Conservation (phyloP, 805 yeast genomes). For the Hanseniaspora meyeri region DNA sequence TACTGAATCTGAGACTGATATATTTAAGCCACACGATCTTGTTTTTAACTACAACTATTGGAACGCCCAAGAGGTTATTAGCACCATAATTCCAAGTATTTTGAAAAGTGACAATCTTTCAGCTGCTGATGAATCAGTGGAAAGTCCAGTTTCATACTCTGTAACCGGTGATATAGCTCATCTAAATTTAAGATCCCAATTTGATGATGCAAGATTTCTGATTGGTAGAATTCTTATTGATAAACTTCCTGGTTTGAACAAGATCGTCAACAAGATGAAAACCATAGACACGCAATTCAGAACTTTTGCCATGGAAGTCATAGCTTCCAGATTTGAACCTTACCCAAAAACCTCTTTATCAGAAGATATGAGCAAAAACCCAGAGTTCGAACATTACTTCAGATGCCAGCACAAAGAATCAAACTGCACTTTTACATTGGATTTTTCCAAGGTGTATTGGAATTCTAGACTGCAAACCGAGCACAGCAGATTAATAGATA, state of each 20-base stretch:
- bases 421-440: slow-evolving; percentile 74
- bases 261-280: slow-evolving; percentile 87
- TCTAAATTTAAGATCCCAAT: slow-evolving; percentile 70
- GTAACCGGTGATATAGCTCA: slow-evolving; percentile 94
- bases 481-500: slow-evolving; percentile 65
- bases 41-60: slow-evolving; percentile 63
- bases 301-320: slow-evolving; percentile 84
- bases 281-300: slow-evolving; percentile 78
- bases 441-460: slow-evolving; percentile 93
- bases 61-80: slow-evolving; percentile 78
- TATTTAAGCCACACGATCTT: slow-evolving; percentile 37
- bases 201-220: slow-evolving; percentile 62
- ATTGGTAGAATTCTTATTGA: slow-evolving; percentile 87
- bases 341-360: slow-evolving; percentile 28
- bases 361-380: slow-evolving; percentile 39
- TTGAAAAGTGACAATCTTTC: slow-evolving; percentile 30
- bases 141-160: slow-evolving; percentile 82
- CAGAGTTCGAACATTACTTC: neutral
- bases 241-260: slow-evolving; percentile 66
- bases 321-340: slow-evolving; percentile 59
- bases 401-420: slow-evolving; percentile 62
- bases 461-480: slow-evolving; percentile 89
- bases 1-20: slow-evolving; percentile 28
- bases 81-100: slow-evolving; percentile 63
- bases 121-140: slow-evolving; percentile 23